Evolutionary conservation across 768 basidiomycete species (phyloP).

Genomic region (Suillus americanus): DNA sequence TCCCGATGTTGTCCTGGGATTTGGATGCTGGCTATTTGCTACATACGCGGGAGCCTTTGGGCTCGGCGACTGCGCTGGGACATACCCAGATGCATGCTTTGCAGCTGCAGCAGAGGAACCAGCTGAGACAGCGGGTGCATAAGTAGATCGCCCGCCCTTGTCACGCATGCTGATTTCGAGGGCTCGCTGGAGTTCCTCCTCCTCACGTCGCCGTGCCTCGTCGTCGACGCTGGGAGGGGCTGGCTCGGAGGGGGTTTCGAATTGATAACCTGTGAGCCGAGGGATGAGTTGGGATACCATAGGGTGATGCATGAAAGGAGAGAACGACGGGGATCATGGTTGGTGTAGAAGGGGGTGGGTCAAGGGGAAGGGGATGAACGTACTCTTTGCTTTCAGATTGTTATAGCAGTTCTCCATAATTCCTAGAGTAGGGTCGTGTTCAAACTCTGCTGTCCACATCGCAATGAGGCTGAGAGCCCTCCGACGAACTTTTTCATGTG

Average conservation of each 20-base stretch:
- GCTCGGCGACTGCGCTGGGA: slow-evolving; percentile 24
- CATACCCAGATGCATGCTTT: slow-evolving; percentile 11
- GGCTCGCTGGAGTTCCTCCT: slow-evolving; percentile 91
- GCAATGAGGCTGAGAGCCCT: slow-evolving; percentile 72
- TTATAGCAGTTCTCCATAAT: slow-evolving; percentile 92
- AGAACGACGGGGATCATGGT: not conserved
- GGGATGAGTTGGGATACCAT: slow-evolving; percentile 13
- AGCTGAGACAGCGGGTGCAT: slow-evolving; percentile 40
- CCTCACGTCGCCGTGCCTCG: slow-evolving; percentile 79
- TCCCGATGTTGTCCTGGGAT: slow-evolving; percentile 47
- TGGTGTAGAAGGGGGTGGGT: not conserved
- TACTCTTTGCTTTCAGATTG: slow-evolving; percentile 80
- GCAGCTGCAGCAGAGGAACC: slow-evolving; percentile 35
- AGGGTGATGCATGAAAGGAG: not conserved
- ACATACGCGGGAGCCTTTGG: slow-evolving; percentile 10
- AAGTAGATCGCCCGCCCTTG: slow-evolving; percentile 72
- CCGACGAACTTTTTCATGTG: slow-evolving; percentile 87
- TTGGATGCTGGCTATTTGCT: slow-evolving; percentile 10
- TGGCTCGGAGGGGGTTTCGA: slow-evolving; percentile 59
- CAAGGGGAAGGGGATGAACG: slow-evolving; percentile 12
- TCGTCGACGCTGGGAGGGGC: slow-evolving; percentile 74
- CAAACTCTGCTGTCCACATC: slow-evolving; percentile 84
- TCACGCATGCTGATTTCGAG: slow-evolving; percentile 93
- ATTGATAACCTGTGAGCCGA: slow-evolving; percentile 60
- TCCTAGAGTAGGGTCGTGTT: slow-evolving; percentile 74